phyloP scores from a whole-genome alignment of 176 grass and related monocot species.

The Hordeum marinum region DNA sequence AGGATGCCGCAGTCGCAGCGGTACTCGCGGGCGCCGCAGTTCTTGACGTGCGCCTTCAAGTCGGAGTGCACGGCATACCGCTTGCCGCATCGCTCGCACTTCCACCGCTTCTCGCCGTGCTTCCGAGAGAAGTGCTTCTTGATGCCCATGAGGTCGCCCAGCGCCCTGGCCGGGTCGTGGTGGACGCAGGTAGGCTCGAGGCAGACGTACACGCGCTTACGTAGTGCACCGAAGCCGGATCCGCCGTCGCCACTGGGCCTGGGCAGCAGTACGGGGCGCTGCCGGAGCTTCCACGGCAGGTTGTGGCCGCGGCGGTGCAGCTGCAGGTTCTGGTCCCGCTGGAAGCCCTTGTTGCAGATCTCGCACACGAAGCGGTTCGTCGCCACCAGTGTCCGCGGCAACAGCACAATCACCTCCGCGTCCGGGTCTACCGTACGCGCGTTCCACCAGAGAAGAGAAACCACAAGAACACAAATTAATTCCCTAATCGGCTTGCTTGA shows the following conservation, averaged over 20 bases:
- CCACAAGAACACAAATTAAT: neutral
- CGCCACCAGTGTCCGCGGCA: constrained; percentile 79
- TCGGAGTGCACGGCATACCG: constrained; percentile 91
- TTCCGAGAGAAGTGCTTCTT: constrained; percentile 97
- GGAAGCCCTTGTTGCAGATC: constrained; percentile 97
- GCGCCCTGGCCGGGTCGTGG: constrained; percentile 72
- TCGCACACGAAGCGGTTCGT: constrained; percentile 93
- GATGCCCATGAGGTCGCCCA: constrained; percentile 88
- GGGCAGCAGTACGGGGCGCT: constrained; percentile 19
- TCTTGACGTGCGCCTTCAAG: constrained; percentile 97
- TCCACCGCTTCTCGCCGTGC: constrained; percentile 96
- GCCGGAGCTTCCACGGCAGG: constrained; percentile 97
- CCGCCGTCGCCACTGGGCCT: neutral
- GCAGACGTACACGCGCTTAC: constrained; percentile 92
- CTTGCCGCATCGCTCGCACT: constrained; percentile 88
- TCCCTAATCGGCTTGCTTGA: neutral
- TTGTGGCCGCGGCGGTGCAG: constrained; percentile 95
- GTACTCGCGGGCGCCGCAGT: constrained; percentile 90
- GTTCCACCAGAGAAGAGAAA: neutral
- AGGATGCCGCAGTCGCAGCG: constrained; percentile 89
- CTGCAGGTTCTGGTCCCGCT: constrained; percentile 95
- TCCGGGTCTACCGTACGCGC: constrained; percentile 52
- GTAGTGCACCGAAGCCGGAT: neutral
- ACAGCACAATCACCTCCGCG: constrained; percentile 89
- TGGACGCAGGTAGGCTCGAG: constrained; percentile 82